Conservation (phyloP, 1,284 basidiomycete species). For the Cronartium quercuum region DNA sequence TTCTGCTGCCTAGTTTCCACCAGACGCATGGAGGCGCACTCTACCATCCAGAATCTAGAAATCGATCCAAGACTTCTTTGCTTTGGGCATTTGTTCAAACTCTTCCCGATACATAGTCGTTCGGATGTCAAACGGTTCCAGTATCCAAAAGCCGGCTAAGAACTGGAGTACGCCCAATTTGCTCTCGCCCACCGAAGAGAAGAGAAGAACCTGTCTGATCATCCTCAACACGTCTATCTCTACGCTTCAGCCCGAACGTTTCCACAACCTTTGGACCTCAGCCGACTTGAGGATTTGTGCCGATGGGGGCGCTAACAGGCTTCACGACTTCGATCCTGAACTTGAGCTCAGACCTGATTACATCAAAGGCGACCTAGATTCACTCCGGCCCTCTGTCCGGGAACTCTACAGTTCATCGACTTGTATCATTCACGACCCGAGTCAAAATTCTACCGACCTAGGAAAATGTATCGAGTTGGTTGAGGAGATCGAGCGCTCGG, state of each 20-base stretch:
- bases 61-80: too few relatives aligned
- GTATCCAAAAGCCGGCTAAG: background rate
- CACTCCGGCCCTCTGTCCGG: conserved; percentile 67
- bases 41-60: too few relatives aligned
- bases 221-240: conserved; percentile 24
- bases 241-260: background rate
- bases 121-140: background rate
- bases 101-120: too few relatives aligned
- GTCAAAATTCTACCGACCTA: conserved; percentile 83
- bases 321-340: conserved; percentile 57
- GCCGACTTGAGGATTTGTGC: conserved; percentile 59
- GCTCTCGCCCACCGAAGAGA: background rate
- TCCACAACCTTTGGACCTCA: conserved; percentile 7
- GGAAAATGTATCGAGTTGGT: conserved; percentile 79
- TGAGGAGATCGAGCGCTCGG: conserved; percentile 55
- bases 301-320: conserved; percentile 86
- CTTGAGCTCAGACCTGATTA: conserved; percentile 62
- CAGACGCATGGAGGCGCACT: too few relatives aligned
- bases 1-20: too few relatives aligned
- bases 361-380: conserved; percentile 91
- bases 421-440: conserved; percentile 60
- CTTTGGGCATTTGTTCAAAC: too few relatives aligned
- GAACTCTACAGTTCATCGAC: conserved; percentile 64
- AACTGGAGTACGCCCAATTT: background rate
- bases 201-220: conserved; percentile 3